These are phyloP conservation scores for Hypoxylon sp. DNA, from an alignment of 2,329 filamentous ascomycete species.

Conservation along the genomic window DNA sequence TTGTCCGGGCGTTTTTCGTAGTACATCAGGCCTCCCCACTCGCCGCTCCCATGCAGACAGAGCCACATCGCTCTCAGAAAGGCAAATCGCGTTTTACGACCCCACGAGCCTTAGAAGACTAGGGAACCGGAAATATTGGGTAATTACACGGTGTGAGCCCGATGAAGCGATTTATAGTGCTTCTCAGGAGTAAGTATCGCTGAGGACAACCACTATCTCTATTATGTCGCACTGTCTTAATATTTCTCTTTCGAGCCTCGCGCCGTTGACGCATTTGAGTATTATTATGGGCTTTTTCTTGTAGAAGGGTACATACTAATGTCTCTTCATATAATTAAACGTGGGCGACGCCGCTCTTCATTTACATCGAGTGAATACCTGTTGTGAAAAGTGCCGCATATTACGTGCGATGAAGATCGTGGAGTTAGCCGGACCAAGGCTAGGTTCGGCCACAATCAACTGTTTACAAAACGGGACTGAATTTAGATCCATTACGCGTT, in stretches of 20 bases:
- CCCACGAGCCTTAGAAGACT: background rate
- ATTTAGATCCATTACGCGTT: background rate
- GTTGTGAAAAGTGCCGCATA: background rate
- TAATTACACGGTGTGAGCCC: slow-evolving; percentile 10
- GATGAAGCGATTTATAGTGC: background rate
- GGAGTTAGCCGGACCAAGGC: background rate
- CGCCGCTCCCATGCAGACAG: background rate
- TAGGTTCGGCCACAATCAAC: background rate
- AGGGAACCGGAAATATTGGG: background rate
- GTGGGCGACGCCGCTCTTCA: background rate
- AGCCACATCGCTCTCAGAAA: slow-evolving; percentile 1
- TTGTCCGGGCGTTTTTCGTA: slow-evolving; percentile 4
- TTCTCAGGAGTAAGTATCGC: background rate
- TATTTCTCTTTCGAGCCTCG: background rate
- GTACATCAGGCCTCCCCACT: slow-evolving; percentile 13
- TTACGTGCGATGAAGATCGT: background rate
- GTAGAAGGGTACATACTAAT: background rate
- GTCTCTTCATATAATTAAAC: too few relatives aligned
- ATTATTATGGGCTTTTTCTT: background rate
- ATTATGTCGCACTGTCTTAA: background rate
- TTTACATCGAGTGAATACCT: background rate
- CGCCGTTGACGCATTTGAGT: background rate
- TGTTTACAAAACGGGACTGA: background rate
- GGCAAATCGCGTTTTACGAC: background rate
- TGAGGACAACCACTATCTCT: background rate